Base-by-base conservation (phyloP, 116 monocot genomes). In the Dioscorea cayenensis region DNA sequence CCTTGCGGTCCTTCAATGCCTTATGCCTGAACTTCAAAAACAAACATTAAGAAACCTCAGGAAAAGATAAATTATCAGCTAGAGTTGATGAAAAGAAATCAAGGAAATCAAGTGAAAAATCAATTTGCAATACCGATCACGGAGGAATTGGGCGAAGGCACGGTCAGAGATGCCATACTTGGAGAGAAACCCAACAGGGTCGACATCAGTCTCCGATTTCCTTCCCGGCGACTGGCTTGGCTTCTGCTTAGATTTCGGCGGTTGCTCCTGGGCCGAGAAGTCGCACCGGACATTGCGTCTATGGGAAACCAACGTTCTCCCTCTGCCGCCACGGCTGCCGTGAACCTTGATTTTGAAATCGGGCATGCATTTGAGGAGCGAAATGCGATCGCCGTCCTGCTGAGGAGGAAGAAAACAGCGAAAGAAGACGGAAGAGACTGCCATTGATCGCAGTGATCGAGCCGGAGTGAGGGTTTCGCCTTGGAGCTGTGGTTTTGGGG, bases 111-210 rank as follows among this genome's bases (percentile, higher is more conserved):
- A 61, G 16, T 32, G 32, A 2, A 38, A 25, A 22, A 17, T 19
- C 25, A 63, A 9, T 25, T 12, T n/a, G 12, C 8, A 36, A 17
- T 63, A 97, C 97, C 99, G 72, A 7, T 99, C 94, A 3, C 99
- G 90, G 62, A 99, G 87, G 68, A 87, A 99, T 71, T 87, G 94
- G 2, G 90, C 77, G 73, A 99, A 99, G 60, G 85, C 78, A 48
- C 84, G 81, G 75, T 99, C 85, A 43, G 83, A 72, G 60, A 91
- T 99, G 70, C 91, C 94, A 28, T 71, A 37, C 79, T 83, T 90
- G 25, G 84, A 60, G 71, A 96, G 88, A 70, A 96, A 92, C 1
- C 96, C 96, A 4, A 89, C 86, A 0, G 94, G 94, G 72, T 99
- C 88, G 49, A 52, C 78, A 64, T 49, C 73, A 14, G 72, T 5